These are phyloP conservation scores for Dimocarpus longan DNA, from an alignment of 345 rosid genomes.

Conservation along the genomic window DNA sequence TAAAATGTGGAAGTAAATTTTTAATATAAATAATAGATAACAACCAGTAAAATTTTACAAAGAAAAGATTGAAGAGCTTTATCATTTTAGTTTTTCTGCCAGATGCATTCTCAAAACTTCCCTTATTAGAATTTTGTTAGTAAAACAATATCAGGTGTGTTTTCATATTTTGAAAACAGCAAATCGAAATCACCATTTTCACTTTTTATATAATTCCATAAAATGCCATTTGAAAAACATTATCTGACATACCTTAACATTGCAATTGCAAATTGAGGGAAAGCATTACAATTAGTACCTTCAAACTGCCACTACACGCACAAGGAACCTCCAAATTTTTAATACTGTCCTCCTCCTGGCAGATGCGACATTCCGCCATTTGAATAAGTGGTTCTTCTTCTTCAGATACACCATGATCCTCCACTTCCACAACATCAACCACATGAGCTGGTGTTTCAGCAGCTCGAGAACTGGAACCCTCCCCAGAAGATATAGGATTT, in stretches of 20 bases:
- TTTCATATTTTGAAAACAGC: not conserved
- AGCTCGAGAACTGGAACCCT: constrained; percentile 37
- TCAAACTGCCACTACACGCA: constrained; percentile 93
- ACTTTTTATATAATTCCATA: not conserved
- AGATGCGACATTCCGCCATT: constrained; percentile 85
- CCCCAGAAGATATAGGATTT: constrained; percentile 39
- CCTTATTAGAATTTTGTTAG: not conserved
- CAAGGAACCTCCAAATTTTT: constrained; percentile 86
- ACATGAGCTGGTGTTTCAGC: constrained; percentile 36
- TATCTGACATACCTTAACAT: not conserved
- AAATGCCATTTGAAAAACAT: not conserved
- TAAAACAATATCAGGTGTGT: too few relatives aligned
- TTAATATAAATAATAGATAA: not conserved
- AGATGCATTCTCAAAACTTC: too few relatives aligned
- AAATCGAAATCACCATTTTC: not conserved
- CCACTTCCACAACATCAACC: constrained; percentile 34
- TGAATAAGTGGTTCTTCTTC: constrained; percentile 77
- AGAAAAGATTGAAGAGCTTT: not conserved
- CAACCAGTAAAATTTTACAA: not conserved
- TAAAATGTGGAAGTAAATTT: not conserved
- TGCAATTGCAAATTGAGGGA: not conserved
- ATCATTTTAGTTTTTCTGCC: not conserved
- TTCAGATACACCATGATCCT: constrained; percentile 28
- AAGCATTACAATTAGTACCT: constrained; percentile 47
- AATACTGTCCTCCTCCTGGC: constrained; percentile 89